These are phyloP conservation scores for Aspergillus ibericus DNA, from an alignment of 2,329 filamentous ascomycete species.

Conservation along the genomic window DNA sequence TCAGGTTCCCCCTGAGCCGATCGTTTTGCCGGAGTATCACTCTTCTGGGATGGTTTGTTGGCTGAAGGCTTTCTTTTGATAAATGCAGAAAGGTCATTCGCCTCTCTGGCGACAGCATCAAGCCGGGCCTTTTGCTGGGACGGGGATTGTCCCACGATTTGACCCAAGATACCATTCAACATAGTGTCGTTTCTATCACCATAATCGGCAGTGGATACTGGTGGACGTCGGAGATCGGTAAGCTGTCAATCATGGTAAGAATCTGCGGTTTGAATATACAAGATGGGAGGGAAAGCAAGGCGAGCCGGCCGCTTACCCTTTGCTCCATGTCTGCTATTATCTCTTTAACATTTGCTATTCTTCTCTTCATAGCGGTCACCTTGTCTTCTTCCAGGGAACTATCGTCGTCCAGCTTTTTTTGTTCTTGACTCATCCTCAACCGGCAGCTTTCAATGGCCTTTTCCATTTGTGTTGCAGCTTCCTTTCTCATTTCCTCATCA, in stretches of 20 bases:
- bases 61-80: constrained; percentile 54
- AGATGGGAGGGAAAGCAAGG: background rate
- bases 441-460: constrained; percentile 60
- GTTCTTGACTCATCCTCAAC: constrained; percentile 55
- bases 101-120: constrained; percentile 55
- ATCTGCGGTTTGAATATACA: constrained; percentile 2
- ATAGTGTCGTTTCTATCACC: constrained; percentile 41
- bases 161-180: constrained; percentile 58
- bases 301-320: constrained; percentile 43
- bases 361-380: constrained; percentile 42
- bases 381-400: constrained; percentile 44
- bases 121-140: constrained; percentile 55
- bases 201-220: constrained; percentile 47
- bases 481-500: constrained; percentile 57
- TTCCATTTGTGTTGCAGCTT: constrained; percentile 61
- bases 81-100: constrained; percentile 60
- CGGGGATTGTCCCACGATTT: constrained; percentile 56
- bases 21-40: constrained; percentile 28
- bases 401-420: constrained; percentile 42
- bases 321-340: constrained; percentile 63
- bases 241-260: constrained; percentile 40
- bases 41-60: constrained; percentile 14
- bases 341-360: constrained; percentile 60
- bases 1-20: constrained; percentile 23
- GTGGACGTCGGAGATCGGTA: constrained; percentile 57